Evolutionary conservation across 1,284 basidiomycete genomes (phyloP).

Genomic region (Dichomitus squalens): DNA sequence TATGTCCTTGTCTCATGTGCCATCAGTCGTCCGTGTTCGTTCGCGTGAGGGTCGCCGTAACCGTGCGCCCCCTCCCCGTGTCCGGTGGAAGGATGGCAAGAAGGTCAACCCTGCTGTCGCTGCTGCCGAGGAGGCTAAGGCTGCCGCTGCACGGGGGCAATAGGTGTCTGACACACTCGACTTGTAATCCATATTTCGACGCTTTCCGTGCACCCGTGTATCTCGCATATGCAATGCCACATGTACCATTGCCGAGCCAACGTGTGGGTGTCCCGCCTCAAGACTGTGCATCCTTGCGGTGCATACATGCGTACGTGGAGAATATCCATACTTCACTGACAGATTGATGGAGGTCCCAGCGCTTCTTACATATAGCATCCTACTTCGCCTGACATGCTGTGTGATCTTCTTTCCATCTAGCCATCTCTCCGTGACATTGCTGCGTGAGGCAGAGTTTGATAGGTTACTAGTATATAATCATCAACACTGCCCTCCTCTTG

Average conservation of each 20-base stretch:
- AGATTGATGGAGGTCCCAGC: too few species aligned
- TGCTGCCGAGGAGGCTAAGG: conserved; percentile 53
- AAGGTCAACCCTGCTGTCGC: conserved; percentile 80
- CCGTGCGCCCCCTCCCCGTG: conserved; percentile 93
- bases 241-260: conserved; percentile 4
- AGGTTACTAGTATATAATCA: too few species aligned
- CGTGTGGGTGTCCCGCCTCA: not conserved
- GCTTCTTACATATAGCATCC: too few species aligned
- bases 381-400: too few species aligned
- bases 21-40: conserved; percentile 89
- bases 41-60: conserved; percentile 93
- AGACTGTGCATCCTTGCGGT: not conserved
- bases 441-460: too few species aligned
- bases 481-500: too few species aligned
- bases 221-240: conserved; percentile 9
- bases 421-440: too few species aligned
- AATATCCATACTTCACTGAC: too few species aligned
- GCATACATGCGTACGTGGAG: too few species aligned
- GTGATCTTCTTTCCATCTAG: too few species aligned
- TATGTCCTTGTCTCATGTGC: conserved; percentile 2
- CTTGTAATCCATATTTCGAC: conserved; percentile 22
- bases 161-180: conserved; percentile 26
- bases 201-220: conserved; percentile 23
- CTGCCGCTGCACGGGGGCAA: conserved; percentile 34
- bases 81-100: conserved; percentile 99